These are phyloP conservation scores for Calocybe indica DNA, from an alignment of 768 basidiomycete genomes.

Conservation along the genomic window DNA sequence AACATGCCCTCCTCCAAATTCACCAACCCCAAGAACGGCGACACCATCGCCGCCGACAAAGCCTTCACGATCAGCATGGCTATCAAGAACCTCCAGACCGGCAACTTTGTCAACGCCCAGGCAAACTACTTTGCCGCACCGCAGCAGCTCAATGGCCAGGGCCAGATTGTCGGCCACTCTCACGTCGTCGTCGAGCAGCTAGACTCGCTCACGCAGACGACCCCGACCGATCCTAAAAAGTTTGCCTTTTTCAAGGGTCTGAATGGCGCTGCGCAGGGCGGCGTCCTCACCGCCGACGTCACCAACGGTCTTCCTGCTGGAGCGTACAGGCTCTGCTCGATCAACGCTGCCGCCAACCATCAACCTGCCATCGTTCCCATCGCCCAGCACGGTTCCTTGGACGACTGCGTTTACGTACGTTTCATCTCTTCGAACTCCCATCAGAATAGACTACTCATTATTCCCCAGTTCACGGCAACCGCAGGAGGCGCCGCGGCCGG, in stretches of 20 bases:
- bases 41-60: conserved; percentile 36
- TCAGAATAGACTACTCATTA: background rate
- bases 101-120: conserved; percentile 52
- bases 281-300: conserved; percentile 47
- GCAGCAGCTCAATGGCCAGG: conserved; percentile 43
- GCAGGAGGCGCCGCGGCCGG: conserved; percentile 2
- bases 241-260: conserved; percentile 59
- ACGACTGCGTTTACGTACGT: conserved; percentile 54
- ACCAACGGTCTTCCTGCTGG: conserved; percentile 51
- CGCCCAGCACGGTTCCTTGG: conserved; percentile 53
- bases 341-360: conserved; percentile 55
- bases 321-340: conserved; percentile 52
- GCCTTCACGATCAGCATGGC: conserved; percentile 47
- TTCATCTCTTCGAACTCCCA: background rate
- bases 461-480: conserved; percentile 3
- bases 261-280: conserved; percentile 38
- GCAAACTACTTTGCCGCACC: conserved; percentile 52
- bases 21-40: conserved; percentile 35
- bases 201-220: conserved; percentile 34
- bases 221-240: conserved; percentile 38
- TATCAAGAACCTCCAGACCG: conserved; percentile 40
- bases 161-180: conserved; percentile 50
- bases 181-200: conserved; percentile 54
- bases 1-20: conserved; percentile 48
- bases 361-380: conserved; percentile 53